Base-by-base conservation (phyloP, 140 eudicot genomes). In the Oenanthe javanica region DNA sequence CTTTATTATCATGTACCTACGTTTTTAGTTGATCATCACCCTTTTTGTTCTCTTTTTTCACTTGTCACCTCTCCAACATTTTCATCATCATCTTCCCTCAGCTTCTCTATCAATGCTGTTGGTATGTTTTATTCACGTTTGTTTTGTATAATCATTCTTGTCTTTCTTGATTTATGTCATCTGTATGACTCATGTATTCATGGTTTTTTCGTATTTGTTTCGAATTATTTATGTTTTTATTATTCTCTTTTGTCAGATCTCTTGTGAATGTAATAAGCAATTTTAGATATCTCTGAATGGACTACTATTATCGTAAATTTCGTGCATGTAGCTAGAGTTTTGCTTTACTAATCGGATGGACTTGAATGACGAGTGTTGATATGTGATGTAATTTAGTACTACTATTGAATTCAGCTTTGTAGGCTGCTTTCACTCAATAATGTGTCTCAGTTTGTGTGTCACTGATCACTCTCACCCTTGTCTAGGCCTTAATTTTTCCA, bases 291-390 rank as follows among this genome's bases (percentile, higher is more conserved):
- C 31, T 31, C 31, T 31, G 31, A 31, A 31, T 31, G 31, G 31
- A 31, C 31, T 31, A 31, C 31, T 31, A 31, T 31, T 10, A 42
- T 40, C 59, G 73, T 43, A 49, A 42, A 59, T 55, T 42, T 78
- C 81, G 73, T 57, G 81, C 25, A 57, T 57, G 81, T 21, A 21
- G 2, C 5, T 5, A 4, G 40, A 78, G 18, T 78, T 36, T 51
- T 38, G n/a, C 40, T 51, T 21, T 69, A 77, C 38, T 31, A 42
- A 25, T 43, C 31, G 21, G 49, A 9, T 77, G 66, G 55, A 31
- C 79, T 48, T 76, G 66, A 12, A 27, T 31, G 80, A 55, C 19
- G 70, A 50, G 67, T 25, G 70, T 36, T 55, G 72, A 78, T 10
- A 43, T 40, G 43, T 78, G 42, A 40, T 57, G 54, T 38, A 18